Base-by-base conservation (phyloP, 306 rosid genomes). In the Pyrus communis region DNA sequence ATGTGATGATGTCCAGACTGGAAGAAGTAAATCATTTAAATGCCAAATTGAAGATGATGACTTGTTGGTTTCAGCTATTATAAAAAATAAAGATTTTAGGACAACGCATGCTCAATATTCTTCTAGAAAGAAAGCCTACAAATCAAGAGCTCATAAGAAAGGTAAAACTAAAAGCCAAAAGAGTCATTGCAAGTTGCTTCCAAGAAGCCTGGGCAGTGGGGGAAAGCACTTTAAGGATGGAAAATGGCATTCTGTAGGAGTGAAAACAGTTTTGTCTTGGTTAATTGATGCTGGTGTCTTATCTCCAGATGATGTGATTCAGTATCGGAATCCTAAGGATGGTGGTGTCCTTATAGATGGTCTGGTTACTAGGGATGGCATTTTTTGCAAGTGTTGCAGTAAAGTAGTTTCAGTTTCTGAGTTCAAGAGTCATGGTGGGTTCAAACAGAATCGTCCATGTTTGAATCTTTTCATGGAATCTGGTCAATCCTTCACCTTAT, bases 41-140 rank as follows among this genome's bases (percentile, higher is more conserved):
- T 96, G 98, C 81, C 90, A 76, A 82, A 91, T 96, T 83, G 89
- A 88, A 73, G 99, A 96, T 77, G 97, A 92, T 62, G 99, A 96
- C 84, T 86, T 90, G 71, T 80, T 96, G 86, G 91, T 92, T 80
- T 92, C 98, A 4, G 98, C 97, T 72, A 89, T 96, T 38, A 85
- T 91, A 35, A 92, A 83, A 86, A 92, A 78, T 76, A 89, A 88
- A 80, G 90, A 85, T 65, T 85, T 81, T 69, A 75, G 70, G 74
- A 76, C 88, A 76, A 83, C 86, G 79, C 70, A 80, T 66, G 63
- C 75, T 22, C 78, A 49, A 15, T 82, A 64, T 72, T 75, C 58
- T 60, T 84, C 89, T 79, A 67, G 83, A 71, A 78, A 82, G 82
- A 91, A 89, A 81, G 80, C 84, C 62, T 35, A 67, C 77, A 92